Evolutionary conservation across 2,329 filamentous ascomycete genomes (phyloP), one percentile per base, ranked within the genome.

Genomic region (Tolypocladium nubicola): DNA sequence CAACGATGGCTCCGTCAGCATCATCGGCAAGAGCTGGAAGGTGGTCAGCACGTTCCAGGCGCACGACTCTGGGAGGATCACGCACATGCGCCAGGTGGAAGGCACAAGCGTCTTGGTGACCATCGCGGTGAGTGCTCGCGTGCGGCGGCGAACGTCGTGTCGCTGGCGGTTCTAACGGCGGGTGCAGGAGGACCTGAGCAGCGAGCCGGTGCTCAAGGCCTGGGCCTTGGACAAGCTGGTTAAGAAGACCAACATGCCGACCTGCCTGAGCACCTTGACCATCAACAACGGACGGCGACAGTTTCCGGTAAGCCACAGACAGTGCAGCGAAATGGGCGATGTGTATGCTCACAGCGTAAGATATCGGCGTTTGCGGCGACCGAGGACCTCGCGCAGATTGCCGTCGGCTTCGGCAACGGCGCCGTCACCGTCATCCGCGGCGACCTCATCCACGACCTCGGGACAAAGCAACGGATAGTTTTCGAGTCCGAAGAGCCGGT

Each of bases 401-500:
- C 93, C 4, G 88, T 97, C 8, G 95, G 94, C 6, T 99, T 99
- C 69, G 94, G 88, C 14, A 97, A 99, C 72, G 94, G 94, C 9
- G 86, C 92, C 1, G 93, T 99, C 14, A 96, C 91, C 0, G 86
- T 99, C 35, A 89, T 99, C 58, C 84, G 94, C 58, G 94, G 95
- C 60, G 94, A 99, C 69, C 78, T 99, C 53, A 89, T 99, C 64
- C 91, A 99, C 70, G 94, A 99, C 70, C 85, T 94, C 58, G 94
- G 95, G 26, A 91, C 93, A 13, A 91, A 90, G 69, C 94, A 99
- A 71, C 85, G 94, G 56, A 94, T 93, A 39, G 90, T 99, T 11
- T 94, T 96, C 73, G 94, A 99, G 69, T 96, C 92, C 0, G 92
- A 97, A 65, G 94, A 99, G 70, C 95, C 94, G 0, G 86, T 99